phyloP scores from a whole-genome alignment of 305 asterid species.

The Galium porrigens region DNA sequence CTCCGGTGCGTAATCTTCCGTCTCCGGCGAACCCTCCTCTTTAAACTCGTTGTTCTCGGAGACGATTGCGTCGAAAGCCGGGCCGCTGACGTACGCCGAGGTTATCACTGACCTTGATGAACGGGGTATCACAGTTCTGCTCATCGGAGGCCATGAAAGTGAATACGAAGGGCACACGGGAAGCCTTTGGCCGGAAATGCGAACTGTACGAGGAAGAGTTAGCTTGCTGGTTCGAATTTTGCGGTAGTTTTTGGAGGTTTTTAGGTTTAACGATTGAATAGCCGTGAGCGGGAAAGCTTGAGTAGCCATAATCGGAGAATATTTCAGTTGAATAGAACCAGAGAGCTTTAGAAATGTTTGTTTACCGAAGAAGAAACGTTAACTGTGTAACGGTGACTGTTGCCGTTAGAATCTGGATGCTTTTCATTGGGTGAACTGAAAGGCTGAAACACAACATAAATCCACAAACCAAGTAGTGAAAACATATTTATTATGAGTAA shows the following conservation, averaged over 20 bases:
- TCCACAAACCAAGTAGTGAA: not conserved
- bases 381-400: not conserved
- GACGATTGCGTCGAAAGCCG: slow-evolving; percentile 59
- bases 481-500: no score
- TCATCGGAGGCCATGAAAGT: slow-evolving; percentile 14
- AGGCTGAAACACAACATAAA: not conserved
- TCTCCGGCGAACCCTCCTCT: slow-evolving; percentile 25
- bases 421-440: no score
- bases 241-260: not conserved
- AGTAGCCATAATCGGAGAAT: slow-evolving; percentile 8
- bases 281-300: slow-evolving; percentile 2
- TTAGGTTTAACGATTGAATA: not conserved
- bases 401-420: not conserved
- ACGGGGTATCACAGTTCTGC: not conserved
- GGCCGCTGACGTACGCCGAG: slow-evolving; percentile 63
- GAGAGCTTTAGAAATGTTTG: not conserved
- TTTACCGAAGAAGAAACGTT: not conserved
- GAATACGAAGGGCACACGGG: slow-evolving; percentile 11
- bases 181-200: not conserved
- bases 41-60: slow-evolving; percentile 45
- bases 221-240: not conserved
- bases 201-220: slow-evolving; percentile 2
- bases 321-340: not conserved
- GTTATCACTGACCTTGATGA: slow-evolving; percentile 8
- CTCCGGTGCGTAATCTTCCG: slow-evolving; percentile 23